A percentile compares a stretch with the other conserved stretches of the same genome.
phyloP scores from a whole-genome alignment of 2,329 filamentous ascomycete species.

The Cercospora janseana region DNA sequence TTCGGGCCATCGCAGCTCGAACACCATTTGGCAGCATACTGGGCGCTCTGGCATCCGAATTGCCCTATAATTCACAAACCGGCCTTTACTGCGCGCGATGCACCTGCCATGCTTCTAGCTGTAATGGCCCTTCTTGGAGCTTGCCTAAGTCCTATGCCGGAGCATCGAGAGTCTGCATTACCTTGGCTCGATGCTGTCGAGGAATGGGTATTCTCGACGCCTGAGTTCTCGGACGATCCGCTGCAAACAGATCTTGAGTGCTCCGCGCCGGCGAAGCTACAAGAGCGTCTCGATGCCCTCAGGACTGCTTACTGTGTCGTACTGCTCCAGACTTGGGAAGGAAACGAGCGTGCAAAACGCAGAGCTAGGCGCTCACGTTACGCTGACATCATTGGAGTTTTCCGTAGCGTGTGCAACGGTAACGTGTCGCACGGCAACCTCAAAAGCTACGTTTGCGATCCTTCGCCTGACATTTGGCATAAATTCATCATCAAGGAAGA shows the following conservation, averaged over 20 bases:
- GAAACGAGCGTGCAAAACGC: constrained; percentile 2
- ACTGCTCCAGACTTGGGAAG: constrained; percentile 12
- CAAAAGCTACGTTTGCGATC: not conserved
- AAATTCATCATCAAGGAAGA: constrained; percentile 2
- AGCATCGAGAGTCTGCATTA: constrained; percentile 5
- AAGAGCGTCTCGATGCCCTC: constrained; percentile 2
- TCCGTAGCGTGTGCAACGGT: constrained; percentile 5
- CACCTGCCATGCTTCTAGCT: not conserved
- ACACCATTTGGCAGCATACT: not conserved
- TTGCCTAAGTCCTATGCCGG: constrained; percentile 6
- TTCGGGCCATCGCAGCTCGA: not conserved
- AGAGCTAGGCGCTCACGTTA: constrained; percentile 9
- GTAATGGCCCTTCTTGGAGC: constrained; percentile 10
- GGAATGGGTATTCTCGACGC: constrained; percentile 9
- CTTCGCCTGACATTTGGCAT: not conserved
- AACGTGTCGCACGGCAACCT: constrained; percentile 3
- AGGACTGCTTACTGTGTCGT: constrained; percentile 1
- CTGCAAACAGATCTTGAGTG: not conserved
- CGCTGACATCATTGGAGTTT: constrained; percentile 6
- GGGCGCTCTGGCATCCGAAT: constrained; percentile 11
- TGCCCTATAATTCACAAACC: constrained; percentile 8
- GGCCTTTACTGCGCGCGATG: not conserved
- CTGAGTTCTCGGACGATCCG: constrained; percentile 5
- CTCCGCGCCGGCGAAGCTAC: not conserved
- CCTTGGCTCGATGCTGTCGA: constrained; percentile 10